Base-by-base conservation (phyloP, 2,329 filamentous ascomycete genomes). In the Coniochaeta sp. region DNA sequence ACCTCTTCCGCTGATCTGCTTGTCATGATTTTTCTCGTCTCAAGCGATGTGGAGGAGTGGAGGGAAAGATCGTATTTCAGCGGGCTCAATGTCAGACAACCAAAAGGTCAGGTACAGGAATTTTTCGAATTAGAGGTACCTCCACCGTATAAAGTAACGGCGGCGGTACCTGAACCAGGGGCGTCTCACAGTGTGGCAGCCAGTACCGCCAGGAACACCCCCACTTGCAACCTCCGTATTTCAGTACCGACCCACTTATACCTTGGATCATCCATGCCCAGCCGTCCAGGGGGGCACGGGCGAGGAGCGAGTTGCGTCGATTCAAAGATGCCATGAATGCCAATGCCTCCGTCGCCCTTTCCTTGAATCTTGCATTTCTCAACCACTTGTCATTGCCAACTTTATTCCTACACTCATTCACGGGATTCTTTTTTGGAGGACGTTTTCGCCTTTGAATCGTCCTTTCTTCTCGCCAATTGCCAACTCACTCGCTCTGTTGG, bases 401-500 rank as follows among this genome's bases (percentile, higher is more conserved):
- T 52, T 30, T 30, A 52, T 52, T 52, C 47, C 47, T 52, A 52
- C 47, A 52, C 47, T 52, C 47, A 17, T 52, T 52, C 47, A 52
- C 42, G 47, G 47, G 30, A 50, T 26, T 26, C 24, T 28, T 30
- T 52, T 36, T 52, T 30, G 10, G 17, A 30, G 47, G 47, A 30
- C 47, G 47, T 17, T 26, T 24, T 52, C 47, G 12, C 47, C 16
- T 52, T 52, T 52, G 47, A 52, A 30, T 52, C 24, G 47, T 55
- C 47, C 44, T 61, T 62, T 50, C 40, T 55, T 44, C 57, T 40
- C 57, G 26, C 38, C 30, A 30, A 30, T 55, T 40, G 24, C 58
- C 61, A 58, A 60, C 59, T 61, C 62, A 63, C 62, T 63, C 61
- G 59, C 57, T 62, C 59, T 44, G 59, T 63, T 55, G 61, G 57